Conservation (phyloP, 1,284 basidiomycete genomes). For the Melampsora larici-populina region DNA sequence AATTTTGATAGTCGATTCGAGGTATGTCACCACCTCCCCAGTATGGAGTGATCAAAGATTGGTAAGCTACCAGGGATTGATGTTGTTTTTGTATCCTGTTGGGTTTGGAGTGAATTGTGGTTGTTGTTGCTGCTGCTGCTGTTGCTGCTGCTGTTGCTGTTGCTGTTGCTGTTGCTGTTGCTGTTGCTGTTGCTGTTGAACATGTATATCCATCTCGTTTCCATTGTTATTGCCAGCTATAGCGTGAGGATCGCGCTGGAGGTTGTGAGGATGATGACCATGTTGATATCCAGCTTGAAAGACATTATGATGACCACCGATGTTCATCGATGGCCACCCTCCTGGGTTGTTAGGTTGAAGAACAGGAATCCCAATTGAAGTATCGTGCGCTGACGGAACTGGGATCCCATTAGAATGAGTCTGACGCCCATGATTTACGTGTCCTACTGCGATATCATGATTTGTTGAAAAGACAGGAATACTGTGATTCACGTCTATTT, state of each 20-base stretch:
- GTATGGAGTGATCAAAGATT: too few relatives aligned
- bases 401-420: neutral
- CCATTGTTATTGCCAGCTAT: slow-evolving; percentile 8
- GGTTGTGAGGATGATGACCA: neutral
- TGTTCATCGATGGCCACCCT: slow-evolving; percentile 10
- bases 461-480: slow-evolving; percentile 19
- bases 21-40: too few relatives aligned
- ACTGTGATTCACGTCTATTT: slow-evolving; percentile 5
- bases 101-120: too few relatives aligned
- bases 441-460: slow-evolving; percentile 7
- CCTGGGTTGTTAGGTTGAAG: neutral
- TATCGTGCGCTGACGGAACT: neutral
- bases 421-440: slow-evolving; percentile 2
- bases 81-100: too few relatives aligned
- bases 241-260: neutral
- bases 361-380: slow-evolving; percentile 32
- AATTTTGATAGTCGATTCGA: too few relatives aligned
- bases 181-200: slow-evolving; percentile 13
- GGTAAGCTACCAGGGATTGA: too few relatives aligned
- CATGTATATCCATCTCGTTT: slow-evolving; percentile 33
- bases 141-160: too few relatives aligned
- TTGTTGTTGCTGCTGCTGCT: slow-evolving; percentile 3
- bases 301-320: neutral
- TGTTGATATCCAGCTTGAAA: neutral
- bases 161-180: too few relatives aligned